Percentiles rank a stretch among this genome's conserved stretches.
phyloP scores from a whole-genome alignment of 1,284 basidiomycete species.

The Paramarasmius palmivorus region DNA sequence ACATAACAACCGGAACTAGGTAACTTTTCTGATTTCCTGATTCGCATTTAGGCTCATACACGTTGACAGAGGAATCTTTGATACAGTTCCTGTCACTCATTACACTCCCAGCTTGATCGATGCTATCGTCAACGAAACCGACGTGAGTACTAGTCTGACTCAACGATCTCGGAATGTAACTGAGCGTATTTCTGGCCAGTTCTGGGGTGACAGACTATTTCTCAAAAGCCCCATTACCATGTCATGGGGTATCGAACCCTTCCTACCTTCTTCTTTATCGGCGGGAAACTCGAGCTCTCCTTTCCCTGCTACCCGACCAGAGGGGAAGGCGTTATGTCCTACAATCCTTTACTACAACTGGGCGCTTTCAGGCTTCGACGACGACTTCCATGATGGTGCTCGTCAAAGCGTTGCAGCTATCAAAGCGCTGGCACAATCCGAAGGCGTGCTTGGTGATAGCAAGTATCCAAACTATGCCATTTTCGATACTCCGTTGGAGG shows the following conservation, averaged over 20 bases:
- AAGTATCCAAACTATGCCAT: slow-evolving; percentile 58
- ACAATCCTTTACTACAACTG: slow-evolving; percentile 52
- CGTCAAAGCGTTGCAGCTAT: slow-evolving; percentile 38
- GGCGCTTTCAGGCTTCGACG: slow-evolving; percentile 33
- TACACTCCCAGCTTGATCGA: slow-evolving; percentile 43
- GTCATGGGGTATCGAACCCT: slow-evolving; percentile 58
- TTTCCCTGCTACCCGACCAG: slow-evolving; percentile 46
- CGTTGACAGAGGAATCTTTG: slow-evolving; percentile 41
- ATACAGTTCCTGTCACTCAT: slow-evolving; percentile 46
- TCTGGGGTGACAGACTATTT: slow-evolving; percentile 33
- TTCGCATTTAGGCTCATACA: too few species aligned
- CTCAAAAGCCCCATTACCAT: slow-evolving; percentile 33
- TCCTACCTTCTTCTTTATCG: slow-evolving; percentile 44
- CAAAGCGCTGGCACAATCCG: slow-evolving; percentile 33
- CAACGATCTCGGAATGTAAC: neutral
- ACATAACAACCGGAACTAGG: slow-evolving; percentile 38
- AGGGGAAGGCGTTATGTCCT: slow-evolving; percentile 39
- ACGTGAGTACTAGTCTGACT: slow-evolving; percentile 40
- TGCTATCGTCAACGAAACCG: slow-evolving; percentile 50
- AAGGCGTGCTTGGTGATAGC: slow-evolving; percentile 40
- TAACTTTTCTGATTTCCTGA: neutral
- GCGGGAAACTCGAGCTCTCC: slow-evolving; percentile 41
- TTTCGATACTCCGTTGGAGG: slow-evolving; percentile 40
- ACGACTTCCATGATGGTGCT: slow-evolving; percentile 37
- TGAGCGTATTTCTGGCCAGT: neutral